Conservation (phyloP, 495 filamentous ascomycete species). For the Penicillium goetzii region DNA sequence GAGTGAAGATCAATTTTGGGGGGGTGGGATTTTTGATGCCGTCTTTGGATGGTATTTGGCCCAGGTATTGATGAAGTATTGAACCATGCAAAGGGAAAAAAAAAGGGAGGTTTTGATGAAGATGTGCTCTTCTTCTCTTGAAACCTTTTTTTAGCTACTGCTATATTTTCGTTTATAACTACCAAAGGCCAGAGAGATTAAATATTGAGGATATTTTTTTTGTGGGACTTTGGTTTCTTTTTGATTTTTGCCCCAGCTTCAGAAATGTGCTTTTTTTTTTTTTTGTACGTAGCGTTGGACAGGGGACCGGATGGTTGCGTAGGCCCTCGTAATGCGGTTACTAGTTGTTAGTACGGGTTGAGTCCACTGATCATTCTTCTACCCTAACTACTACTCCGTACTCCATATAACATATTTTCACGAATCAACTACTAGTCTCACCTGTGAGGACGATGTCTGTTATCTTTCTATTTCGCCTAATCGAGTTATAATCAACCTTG, state of each 20-base stretch:
- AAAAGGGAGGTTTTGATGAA: not conserved
- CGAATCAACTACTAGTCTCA: too few relatives aligned
- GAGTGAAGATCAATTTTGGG: slow-evolving; percentile 36
- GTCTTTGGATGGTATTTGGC: not conserved
- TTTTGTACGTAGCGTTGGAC: slow-evolving; percentile 9
- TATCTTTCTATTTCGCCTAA: not conserved
- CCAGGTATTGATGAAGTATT: not conserved
- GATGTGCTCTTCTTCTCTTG: not conserved
- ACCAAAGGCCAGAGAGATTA: not conserved
- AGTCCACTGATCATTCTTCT: too few relatives aligned
- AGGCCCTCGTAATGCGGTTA: slow-evolving; percentile 26
- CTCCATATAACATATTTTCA: too few relatives aligned
- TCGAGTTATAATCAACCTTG: too few relatives aligned
- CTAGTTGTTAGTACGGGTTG: not conserved
- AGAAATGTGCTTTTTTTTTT: not conserved
- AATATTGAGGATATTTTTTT: not conserved
- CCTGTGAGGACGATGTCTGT: not conserved
- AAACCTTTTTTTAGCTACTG: not conserved
- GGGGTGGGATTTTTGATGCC: slow-evolving; percentile 11
- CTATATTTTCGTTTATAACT: not conserved
- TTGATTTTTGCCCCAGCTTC: slow-evolving; percentile 19
- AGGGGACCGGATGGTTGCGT: slow-evolving; percentile 37
- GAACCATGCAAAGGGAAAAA: not conserved
- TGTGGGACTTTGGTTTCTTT: not conserved
- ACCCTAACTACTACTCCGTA: too few relatives aligned